Evolutionary conservation across 164 flowering plant genomes (phyloP), one percentile per base, ranked within the genome.

Genomic region (Malania oleifera): DNA sequence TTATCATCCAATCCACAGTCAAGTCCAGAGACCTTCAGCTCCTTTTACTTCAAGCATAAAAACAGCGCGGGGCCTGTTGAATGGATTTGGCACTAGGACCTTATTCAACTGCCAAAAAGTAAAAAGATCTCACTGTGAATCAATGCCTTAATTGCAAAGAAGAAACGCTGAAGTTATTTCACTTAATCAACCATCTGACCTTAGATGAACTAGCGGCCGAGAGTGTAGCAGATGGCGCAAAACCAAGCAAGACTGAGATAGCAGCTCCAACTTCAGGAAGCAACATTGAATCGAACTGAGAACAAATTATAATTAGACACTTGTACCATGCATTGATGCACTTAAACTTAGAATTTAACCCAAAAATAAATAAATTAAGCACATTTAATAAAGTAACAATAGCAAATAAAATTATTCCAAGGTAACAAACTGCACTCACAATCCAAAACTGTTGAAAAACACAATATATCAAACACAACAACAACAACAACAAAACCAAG

Each of bases 41-140:
- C 92, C 91, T 34, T 60, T 57, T 7, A 90, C 76, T 74, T 85
- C 91, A 23, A 90, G 75, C 73, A 81, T 49, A 35, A 90, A 73
- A 47, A 81, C 90, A 71, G 95, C 81, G 54, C 72, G 83, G 34
- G 99, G 99, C 75, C 93, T 82, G 63, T 80, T 53, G 67, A 93
- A 90, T 68, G 99, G 99, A 73, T 85, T 86, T 23, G 99, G 91
- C 67, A 60, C 27, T 18, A 93, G 91, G 43, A 93, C 60, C 71
- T 80, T 76, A 75, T 88, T 82, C 67, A 93, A 62, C 99, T 93
- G 87, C 74, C 23, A 25, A 77, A 68, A 48, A 63, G 23, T 3
- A 52, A 46, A 40, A 52, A 50, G 10, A 27, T 28, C 24, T 37
- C 19, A 19, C 26, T 54, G 17, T 1, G 2, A 59, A 10, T 18